These are phyloP conservation scores for Solanum gandarillasii DNA, from an alignment of 257 asterid species.

Conservation along the genomic window DNA sequence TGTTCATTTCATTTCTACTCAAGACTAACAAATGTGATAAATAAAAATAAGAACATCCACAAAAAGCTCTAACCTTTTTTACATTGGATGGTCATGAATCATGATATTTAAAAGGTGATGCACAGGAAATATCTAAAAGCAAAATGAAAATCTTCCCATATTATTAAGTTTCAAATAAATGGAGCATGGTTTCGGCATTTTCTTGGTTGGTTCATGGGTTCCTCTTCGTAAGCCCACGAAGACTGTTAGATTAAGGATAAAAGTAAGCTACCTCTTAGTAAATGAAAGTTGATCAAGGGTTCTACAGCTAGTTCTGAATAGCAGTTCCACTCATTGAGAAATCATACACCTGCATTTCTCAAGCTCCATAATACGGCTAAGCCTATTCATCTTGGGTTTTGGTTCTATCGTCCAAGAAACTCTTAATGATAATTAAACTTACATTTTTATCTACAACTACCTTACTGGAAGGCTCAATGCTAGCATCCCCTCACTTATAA, in stretches of 20 bases:
- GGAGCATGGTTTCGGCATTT: neutral
- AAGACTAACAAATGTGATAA: neutral
- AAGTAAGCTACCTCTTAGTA: neutral
- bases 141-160: neutral
- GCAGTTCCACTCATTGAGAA: neutral
- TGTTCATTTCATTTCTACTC: neutral
- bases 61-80: neutral
- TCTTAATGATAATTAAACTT: neutral
- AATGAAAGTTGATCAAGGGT: neutral
- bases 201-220: neutral
- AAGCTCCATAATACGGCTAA: neutral
- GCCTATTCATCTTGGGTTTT: neutral
- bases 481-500: neutral
- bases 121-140: neutral
- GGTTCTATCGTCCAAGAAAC: neutral
- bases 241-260: neutral
- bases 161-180: neutral
- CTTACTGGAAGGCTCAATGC: neutral
- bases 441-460: neutral
- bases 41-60: neutral
- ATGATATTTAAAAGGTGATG: neutral
- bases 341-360: neutral
- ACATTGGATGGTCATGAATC: neutral
- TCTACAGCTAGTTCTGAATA: neutral
- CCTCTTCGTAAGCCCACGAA: neutral